These are phyloP conservation scores for Kokia cookei DNA, from an alignment of 441 rosid genomes.

Conservation along the genomic window DNA sequence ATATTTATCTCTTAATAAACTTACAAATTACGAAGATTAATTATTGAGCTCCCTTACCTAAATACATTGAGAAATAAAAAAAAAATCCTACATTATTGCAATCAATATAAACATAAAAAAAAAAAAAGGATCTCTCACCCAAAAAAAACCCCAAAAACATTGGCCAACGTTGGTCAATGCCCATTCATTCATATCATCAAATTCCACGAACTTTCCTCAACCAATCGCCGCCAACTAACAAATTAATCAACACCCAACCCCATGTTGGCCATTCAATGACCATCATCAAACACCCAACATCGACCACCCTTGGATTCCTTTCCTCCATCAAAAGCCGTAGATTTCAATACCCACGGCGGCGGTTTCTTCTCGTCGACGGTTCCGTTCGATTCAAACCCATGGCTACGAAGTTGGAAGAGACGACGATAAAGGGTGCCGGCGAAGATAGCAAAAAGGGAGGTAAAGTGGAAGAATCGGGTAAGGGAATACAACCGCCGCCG, in stretches of 20 bases:
- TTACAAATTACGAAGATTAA: no score
- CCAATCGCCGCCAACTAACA: background rate
- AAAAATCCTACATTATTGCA: no score
- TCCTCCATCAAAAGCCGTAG: background rate
- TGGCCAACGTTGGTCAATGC: background rate
- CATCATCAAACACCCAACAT: background rate
- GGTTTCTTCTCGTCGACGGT: background rate
- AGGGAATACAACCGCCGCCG: slow-evolving; percentile 16
- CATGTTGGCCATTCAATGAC: slow-evolving; percentile 3
- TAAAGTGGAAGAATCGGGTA: slow-evolving; percentile 1
- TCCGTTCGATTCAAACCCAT: background rate
- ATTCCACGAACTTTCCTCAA: background rate
- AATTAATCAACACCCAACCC: background rate
- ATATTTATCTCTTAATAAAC: no score
- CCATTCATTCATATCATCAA: background rate
- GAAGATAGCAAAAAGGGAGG: background rate
- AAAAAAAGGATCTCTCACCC: no score
- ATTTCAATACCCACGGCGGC: slow-evolving; percentile 9
- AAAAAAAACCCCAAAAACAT: background rate
- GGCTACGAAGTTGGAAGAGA: slow-evolving; percentile 4
- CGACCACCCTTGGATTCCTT: background rate
- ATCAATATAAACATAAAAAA: no score
- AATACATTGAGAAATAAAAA: no score
- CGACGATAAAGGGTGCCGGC: background rate
- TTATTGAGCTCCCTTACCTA: no score